Conservation (phyloP, 345 rosid genomes). For the Dimocarpus longan region DNA sequence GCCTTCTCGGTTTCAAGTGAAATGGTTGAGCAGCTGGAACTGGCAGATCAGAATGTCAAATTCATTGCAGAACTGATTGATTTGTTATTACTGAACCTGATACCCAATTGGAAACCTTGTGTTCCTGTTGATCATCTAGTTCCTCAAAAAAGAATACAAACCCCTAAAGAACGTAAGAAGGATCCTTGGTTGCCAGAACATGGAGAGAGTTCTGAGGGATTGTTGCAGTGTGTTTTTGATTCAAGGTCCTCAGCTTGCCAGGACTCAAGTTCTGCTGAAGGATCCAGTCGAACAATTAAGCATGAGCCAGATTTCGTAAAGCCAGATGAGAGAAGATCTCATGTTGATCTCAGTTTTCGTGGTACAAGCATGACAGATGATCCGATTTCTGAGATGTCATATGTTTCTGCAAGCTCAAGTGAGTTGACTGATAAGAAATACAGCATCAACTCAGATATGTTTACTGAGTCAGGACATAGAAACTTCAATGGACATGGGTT, state of each 20-base stretch:
- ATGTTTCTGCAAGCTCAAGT: conserved; percentile 44
- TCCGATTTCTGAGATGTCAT: conserved; percentile 41
- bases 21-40: conserved; percentile 92
- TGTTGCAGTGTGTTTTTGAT: conserved; percentile 29
- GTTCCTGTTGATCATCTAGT: conserved; percentile 47
- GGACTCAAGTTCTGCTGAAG: conserved; percentile 21
- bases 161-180: conserved; percentile 30
- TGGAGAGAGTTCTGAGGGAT: conserved; percentile 27
- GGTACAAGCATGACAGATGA: conserved; percentile 27
- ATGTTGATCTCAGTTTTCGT: conserved; percentile 10
- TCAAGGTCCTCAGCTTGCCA: conserved; percentile 27
- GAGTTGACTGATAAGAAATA: conserved; percentile 35
- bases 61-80: conserved; percentile 84
- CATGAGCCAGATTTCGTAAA: conserved; percentile 22
- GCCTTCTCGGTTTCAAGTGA: conserved; percentile 80
- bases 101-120: conserved; percentile 56
- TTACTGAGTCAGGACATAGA: conserved; percentile 26
- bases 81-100: conserved; percentile 58
- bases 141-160: conserved; percentile 34
- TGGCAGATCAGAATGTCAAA: conserved; percentile 66
- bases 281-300: conserved; percentile 24
- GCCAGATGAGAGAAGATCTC: conserved; percentile 29
- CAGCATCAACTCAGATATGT: conserved; percentile 34
- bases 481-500: conserved; percentile 21
- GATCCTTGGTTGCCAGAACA: conserved; percentile 26